These are phyloP conservation scores for Pyrrhoderma lamaoense DNA, from an alignment of 1,284 basidiomycete species.

Conservation along the genomic window DNA sequence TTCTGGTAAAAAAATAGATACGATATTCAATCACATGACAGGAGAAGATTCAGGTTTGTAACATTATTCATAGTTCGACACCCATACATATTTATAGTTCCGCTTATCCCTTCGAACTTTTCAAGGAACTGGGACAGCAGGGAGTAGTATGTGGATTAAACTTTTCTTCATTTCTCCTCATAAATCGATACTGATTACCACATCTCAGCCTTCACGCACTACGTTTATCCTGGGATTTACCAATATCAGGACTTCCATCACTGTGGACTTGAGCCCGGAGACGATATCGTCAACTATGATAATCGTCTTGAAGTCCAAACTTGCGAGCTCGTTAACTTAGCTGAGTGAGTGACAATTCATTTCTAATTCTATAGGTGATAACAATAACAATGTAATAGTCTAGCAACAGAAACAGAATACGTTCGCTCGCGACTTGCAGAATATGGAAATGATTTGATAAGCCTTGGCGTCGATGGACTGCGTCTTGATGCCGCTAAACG, in stretches of 20 bases:
- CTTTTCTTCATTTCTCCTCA: slow-evolving; percentile 18
- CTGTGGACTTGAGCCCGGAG: slow-evolving; percentile 45
- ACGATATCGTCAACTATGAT: slow-evolving; percentile 50
- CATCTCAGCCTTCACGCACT: slow-evolving; percentile 42
- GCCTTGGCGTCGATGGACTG: slow-evolving; percentile 57
- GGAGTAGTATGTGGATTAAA: slow-evolving; percentile 22
- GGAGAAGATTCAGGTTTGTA: slow-evolving; percentile 28
- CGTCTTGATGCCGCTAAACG: slow-evolving; percentile 64
- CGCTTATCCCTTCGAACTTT: background rate
- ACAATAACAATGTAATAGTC: slow-evolving; percentile 26
- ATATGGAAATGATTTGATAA: slow-evolving; percentile 55
- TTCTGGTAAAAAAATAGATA: slow-evolving; percentile 45
- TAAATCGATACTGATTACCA: background rate
- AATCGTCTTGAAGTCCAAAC: slow-evolving; percentile 51
- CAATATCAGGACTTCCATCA: slow-evolving; percentile 50
- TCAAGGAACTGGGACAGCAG: slow-evolving; percentile 43
- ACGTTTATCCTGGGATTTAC: slow-evolving; percentile 28
- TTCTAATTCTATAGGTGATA: background rate
- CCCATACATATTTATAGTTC: background rate
- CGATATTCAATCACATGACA: slow-evolving; percentile 62
- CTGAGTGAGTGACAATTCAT: slow-evolving; percentile 39
- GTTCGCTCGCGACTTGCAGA: slow-evolving; percentile 45
- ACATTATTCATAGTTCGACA: background rate
- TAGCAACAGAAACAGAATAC: slow-evolving; percentile 55
- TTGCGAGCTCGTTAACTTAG: slow-evolving; percentile 48